Evolutionary conservation across 2,329 filamentous ascomycete species (phyloP), one percentile per base, ranked within the genome.

Genomic region (Hymenoscyphus infarciens): DNA sequence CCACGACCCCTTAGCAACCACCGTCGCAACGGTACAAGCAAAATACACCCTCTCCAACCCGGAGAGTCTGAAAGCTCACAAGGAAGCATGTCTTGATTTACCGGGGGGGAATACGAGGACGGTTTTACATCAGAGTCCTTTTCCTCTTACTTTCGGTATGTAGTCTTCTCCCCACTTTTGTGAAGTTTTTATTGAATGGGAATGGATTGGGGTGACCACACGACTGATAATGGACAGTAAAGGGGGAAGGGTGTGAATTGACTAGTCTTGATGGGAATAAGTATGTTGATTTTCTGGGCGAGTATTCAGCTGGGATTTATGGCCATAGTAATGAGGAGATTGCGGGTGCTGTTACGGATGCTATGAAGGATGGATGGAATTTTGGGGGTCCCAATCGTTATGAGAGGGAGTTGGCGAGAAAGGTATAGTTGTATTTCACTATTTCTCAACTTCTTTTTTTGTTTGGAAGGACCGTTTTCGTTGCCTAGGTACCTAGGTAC

Each of bases 221-320:
- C n/a, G n/a, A n/a, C n/a, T 49, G 19, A 49, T 11, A 4, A 8
- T 42, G 31, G 16, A 27, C 49, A 68, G 66, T 59, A 5, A 56
- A 54, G 10, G 68, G 63, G 2, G 54, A 65, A 45, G 66, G 67
- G 1, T 66, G 58, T 22, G 63, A 70, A 33, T 58, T 69, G 27
- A 68, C 63, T 2, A 67, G 61, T 56, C 25, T 68, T 11, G 67
- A 71, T 63, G 68, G 66, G 1, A 61, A 69, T 31, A 56, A 55
- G 0, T 88, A 87, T 70, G 75, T 80, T 15, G 87, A 90, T 68
- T 77, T 90, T 7, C 76, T 87, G 1, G 82, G 82, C 38, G 87
- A 90, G 72, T 84, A 84, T 69, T 85, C 84, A 0, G 87, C 87
- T 1, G 86, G 83, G 1, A 77, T 90, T 13, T 89, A 84, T 69